These are phyloP conservation scores for Hypsizygus marmoreus DNA, from an alignment of 768 basidiomycete species.

Conservation along the genomic window DNA sequence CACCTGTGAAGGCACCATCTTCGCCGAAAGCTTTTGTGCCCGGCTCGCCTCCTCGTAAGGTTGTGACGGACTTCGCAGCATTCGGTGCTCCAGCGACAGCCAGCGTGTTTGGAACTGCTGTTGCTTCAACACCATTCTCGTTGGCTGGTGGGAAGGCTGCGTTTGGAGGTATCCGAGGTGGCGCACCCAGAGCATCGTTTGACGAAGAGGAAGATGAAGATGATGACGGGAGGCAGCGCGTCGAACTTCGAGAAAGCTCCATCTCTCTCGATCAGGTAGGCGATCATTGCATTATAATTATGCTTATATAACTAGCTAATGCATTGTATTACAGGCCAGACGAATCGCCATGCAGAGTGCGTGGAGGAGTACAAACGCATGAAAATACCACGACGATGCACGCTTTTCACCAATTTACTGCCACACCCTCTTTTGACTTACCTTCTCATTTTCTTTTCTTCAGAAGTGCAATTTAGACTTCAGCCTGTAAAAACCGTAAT, in stretches of 20 bases:
- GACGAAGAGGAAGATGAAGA: conserved; percentile 79
- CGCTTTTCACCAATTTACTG: conserved; percentile 15
- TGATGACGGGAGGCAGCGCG: conserved; percentile 63
- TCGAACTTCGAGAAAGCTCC: conserved; percentile 78
- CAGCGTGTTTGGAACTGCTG: conserved; percentile 84
- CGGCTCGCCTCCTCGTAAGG: conserved; percentile 80
- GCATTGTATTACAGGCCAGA: conserved; percentile 52
- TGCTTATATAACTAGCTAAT: conserved; percentile 9
- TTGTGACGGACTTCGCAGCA: conserved; percentile 85
- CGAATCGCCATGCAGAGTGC: conserved; percentile 90
- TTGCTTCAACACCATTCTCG: conserved; percentile 78
- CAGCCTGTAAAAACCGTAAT: no score
- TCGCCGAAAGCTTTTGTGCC: conserved; percentile 41
- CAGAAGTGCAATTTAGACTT: not conserved
- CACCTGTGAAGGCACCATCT: conserved; percentile 41
- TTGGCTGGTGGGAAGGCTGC: conserved; percentile 80
- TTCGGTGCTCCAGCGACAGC: conserved; percentile 76
- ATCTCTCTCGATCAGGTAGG: conserved; percentile 92
- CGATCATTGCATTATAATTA: conserved; percentile 5
- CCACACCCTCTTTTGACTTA: conserved; percentile 9
- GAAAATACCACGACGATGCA: conserved; percentile 14
- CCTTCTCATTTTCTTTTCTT: conserved; percentile 7
- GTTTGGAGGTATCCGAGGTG: conserved; percentile 73
- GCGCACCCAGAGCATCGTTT: conserved; percentile 34
- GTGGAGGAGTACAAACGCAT: conserved; percentile 73